These are phyloP conservation scores for Gastrolobium villosum DNA, from an alignment of 306 rosid species.

Conservation along the genomic window DNA sequence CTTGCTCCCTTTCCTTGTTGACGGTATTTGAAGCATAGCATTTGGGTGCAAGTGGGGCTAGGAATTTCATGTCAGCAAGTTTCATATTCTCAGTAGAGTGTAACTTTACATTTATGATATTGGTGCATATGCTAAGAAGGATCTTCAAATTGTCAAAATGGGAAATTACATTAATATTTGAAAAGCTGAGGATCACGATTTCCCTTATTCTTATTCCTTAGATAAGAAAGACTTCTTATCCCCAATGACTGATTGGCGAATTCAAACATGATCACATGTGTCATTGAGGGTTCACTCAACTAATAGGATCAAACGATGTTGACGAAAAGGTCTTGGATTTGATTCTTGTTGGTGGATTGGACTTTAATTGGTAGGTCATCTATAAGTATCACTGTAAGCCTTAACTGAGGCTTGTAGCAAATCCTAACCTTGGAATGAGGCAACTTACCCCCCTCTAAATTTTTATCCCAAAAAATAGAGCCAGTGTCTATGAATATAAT, in stretches of 20 bases:
- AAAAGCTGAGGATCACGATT: not conserved
- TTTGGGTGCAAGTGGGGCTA: not conserved
- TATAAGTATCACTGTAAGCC: no score
- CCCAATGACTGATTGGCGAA: not conserved
- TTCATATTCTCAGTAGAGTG: not conserved
- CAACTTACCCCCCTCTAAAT: conserved; percentile 2
- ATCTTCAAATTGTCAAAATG: not conserved
- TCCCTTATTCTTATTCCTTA: not conserved
- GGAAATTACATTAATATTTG: not conserved
- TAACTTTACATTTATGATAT: not conserved
- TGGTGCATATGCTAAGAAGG: not conserved
- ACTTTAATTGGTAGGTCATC: no score
- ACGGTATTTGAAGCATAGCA: not conserved
- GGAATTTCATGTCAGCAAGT: conserved; percentile 6
- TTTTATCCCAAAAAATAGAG: not conserved
- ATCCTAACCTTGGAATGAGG: not conserved
- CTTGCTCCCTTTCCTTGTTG: conserved; percentile 16
- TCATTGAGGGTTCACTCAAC: not conserved
- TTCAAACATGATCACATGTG: not conserved
- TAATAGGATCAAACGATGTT: not conserved
- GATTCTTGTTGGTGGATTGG: no score
- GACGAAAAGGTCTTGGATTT: not conserved
- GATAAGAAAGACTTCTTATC: not conserved
- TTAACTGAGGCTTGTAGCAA: not conserved
- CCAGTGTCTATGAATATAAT: no score